A percentile compares a stretch with the other conserved stretches of the same genome.
Evolutionary conservation across 768 basidiomycete species (phyloP).

Genomic region (Cystofilobasidium ferigula): DNA sequence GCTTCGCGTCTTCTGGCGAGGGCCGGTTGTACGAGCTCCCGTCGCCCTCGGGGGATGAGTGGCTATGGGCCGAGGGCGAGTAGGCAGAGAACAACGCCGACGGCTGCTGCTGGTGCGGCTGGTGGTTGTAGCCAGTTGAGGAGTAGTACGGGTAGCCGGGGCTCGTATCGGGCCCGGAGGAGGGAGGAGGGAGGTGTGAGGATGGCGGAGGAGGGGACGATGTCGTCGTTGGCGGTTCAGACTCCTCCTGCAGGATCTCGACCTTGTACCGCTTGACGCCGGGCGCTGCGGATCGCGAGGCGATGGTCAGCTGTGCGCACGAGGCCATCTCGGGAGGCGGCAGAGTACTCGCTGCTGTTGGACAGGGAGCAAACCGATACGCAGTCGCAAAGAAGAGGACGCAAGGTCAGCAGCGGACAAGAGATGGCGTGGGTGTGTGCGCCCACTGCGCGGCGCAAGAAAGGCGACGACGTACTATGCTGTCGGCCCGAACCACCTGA

Average conservation of each 20-base stretch:
- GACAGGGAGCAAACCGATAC: too few species aligned
- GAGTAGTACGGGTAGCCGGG: background rate
- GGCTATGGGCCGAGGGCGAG: background rate
- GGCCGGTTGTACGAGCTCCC: background rate
- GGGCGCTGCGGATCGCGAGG: background rate
- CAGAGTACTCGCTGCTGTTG: too few species aligned
- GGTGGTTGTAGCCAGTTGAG: background rate
- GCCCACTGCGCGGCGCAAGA: too few species aligned
- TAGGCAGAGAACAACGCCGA: background rate
- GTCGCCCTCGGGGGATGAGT: conserved; percentile 1
- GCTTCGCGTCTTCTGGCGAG: background rate
- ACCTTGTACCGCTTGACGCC: conserved; percentile 16
- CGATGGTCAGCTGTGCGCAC: background rate
- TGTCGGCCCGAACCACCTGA: conserved; percentile 21
- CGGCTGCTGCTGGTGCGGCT: background rate
- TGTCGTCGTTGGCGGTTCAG: background rate
- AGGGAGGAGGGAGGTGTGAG: background rate
- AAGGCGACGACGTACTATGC: too few species aligned
- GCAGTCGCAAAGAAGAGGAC: too few species aligned
- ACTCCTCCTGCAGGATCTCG: background rate
- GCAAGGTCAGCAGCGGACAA: background rate
- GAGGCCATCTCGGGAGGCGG: too few species aligned
- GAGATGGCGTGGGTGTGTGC: background rate
- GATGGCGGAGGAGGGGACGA: background rate
- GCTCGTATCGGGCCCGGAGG: background rate